A percentile compares a stretch with the other conserved stretches of the same genome.
phyloP scores from a whole-genome alignment of 441 rosid genomes.

The Populus hybrid region DNA sequence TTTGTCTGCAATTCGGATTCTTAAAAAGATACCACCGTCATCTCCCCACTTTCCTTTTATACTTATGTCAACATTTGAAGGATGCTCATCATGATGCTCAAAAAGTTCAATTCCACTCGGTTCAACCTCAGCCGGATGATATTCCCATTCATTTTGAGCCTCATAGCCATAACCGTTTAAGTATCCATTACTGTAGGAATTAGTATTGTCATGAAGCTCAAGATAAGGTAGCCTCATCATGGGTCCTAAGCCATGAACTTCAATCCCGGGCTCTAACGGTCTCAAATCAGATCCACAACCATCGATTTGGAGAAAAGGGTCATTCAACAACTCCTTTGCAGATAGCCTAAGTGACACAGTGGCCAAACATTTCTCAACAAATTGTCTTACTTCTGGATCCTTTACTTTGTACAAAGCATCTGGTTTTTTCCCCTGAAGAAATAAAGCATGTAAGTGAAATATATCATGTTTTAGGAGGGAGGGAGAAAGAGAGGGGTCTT shows the following conservation, averaged over 20 bases:
- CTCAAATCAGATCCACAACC: conserved; percentile 55
- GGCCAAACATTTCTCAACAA: conserved; percentile 87
- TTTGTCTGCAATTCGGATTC: conserved; percentile 69
- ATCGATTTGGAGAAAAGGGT: conserved; percentile 65
- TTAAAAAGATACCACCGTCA: conserved; percentile 58
- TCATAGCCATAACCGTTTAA: conserved; percentile 36
- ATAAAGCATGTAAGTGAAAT: conserved; percentile 20
- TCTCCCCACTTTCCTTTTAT: conserved; percentile 70
- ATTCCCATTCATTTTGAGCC: conserved; percentile 44
- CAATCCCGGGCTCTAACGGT: conserved; percentile 38
- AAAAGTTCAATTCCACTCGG: conserved; percentile 58
- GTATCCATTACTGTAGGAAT: conserved; percentile 40
- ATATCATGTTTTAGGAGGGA: neutral
- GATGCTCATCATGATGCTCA: conserved; percentile 58
- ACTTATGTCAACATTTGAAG: conserved; percentile 53
- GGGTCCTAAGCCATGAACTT: conserved; percentile 41
- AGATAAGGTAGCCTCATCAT: conserved; percentile 49
- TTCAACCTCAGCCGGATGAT: conserved; percentile 49
- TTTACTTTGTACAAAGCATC: conserved; percentile 72
- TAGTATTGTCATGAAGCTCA: conserved; percentile 32
- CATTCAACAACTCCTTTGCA: conserved; percentile 75
- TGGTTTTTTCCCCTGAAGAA: conserved; percentile 80
- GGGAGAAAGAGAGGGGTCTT: conserved; percentile 27
- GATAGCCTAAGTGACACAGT: conserved; percentile 63
- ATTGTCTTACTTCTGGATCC: conserved; percentile 69